Evolutionary conservation across 768 basidiomycete genomes (phyloP), one percentile per base, ranked within the genome.

Genomic region (Infundibulicybe gibba): DNA sequence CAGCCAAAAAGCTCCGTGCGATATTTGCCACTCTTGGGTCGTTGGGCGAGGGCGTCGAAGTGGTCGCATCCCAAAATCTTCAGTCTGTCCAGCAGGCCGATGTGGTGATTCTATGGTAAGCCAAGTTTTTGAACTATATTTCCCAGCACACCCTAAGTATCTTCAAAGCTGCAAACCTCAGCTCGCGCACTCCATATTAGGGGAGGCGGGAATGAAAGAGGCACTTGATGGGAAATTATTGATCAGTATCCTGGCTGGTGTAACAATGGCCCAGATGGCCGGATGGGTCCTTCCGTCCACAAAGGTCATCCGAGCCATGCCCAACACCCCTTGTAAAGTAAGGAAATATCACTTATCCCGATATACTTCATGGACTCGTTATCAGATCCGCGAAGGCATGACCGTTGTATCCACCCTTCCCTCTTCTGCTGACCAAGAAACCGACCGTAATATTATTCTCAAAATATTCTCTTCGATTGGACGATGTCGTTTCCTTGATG

Each of bases 401-500:
- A 97, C 94, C 1, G 85, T 97, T 34, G 78, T 98, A 46, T 89
- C 90, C 32, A 84, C 79, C 12, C 74, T 95, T 33, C 79, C 81
- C 4, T 56, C 68, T 2, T 75, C 76, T 31, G 56, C 68, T 15
- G 63, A 76, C 35, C 63, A 72, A n/a, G 82, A 82, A 33, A 70
- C 76, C 10, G 81, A 91, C 62, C 79, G 77, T 41, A 66, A 65
- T 10, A 85, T 94, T 55, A 85, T 97, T 57, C 74, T 90, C 48
- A 89, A 90, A 58, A 94, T 99, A 54, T 98, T 99, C 76, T 93
- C 91, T 15, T 94, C 97, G 32, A 95, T 97, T 58, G 97, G 97
- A 34, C 83, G 90, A 20, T 95, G 92, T 64, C 85, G 93, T 14
- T 94, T 97, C 76, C 79, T 99, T 31, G 95, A 97, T 44, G 97